Evolutionary conservation across 78 protist species (phyloP).

Genomic region (Guillardia theta): DNA sequence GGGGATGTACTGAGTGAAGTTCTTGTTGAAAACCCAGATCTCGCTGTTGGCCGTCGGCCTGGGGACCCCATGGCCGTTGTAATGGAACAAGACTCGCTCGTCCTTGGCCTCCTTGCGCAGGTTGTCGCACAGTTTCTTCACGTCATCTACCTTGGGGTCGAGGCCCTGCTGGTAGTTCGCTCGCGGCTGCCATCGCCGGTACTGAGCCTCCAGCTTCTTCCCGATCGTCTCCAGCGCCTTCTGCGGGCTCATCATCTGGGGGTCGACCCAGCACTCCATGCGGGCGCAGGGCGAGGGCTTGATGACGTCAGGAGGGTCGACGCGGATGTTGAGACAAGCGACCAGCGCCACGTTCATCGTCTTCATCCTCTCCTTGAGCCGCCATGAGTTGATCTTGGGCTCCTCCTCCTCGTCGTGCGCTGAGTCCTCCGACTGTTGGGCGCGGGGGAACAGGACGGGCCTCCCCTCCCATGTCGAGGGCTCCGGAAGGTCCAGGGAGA

Average conservation of each 20-base stretch:
- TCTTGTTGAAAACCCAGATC: slow-evolving; percentile 94
- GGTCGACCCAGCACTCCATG: slow-evolving; percentile 61
- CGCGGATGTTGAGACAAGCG: slow-evolving; percentile 92
- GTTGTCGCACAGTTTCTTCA: slow-evolving; percentile 67
- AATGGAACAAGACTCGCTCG: slow-evolving; percentile 95
- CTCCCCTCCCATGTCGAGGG: no score
- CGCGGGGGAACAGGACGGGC: no score
- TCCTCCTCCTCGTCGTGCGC: background rate
- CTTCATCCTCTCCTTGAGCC: slow-evolving; percentile 61
- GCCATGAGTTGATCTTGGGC: background rate
- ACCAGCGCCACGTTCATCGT: slow-evolving; percentile 88
- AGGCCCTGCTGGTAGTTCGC: slow-evolving; percentile 71
- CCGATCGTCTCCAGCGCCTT: slow-evolving; percentile 87
- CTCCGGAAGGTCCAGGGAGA: no score
- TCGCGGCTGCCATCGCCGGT: slow-evolving; percentile 84
- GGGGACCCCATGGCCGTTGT: slow-evolving; percentile 99
- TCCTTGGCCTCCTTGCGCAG: slow-evolving; percentile 79
- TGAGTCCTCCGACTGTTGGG: no score
- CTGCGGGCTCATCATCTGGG: background rate
- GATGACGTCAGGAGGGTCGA: slow-evolving; percentile 95
- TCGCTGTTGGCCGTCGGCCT: slow-evolving; percentile 91
- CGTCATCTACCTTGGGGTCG: slow-evolving; percentile 73
- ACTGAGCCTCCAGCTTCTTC: slow-evolving; percentile 76
- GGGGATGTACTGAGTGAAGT: slow-evolving; percentile 95
- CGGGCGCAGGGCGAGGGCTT: slow-evolving; percentile 83